A percentile compares a stretch with the other conserved stretches of the same genome.
Evolutionary conservation across 2,329 filamentous ascomycete species (phyloP).

Genomic region (Graphiopsis chlorocephala): DNA sequence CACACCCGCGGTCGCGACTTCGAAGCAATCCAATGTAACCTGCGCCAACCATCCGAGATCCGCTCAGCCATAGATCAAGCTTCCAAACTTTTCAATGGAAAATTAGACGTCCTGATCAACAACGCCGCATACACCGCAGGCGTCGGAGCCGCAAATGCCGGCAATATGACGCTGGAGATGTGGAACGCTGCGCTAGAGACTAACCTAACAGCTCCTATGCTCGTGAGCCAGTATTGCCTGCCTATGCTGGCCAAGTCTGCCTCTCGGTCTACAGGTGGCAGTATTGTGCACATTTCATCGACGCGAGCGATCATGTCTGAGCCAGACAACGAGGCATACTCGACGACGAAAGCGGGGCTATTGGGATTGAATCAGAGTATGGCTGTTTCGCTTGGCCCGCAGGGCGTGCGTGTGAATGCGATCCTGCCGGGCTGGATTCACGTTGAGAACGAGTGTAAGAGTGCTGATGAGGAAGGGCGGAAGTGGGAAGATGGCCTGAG

Average conservation of each 20-base stretch:
- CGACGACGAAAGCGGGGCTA: slow-evolving; percentile 51
- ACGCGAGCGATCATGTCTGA: slow-evolving; percentile 52
- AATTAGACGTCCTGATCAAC: slow-evolving; percentile 44
- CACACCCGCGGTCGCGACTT: slow-evolving; percentile 23
- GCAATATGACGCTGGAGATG: slow-evolving; percentile 37
- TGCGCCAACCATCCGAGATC: slow-evolving; percentile 33
- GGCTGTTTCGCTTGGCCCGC: slow-evolving; percentile 45
- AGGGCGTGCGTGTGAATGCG: slow-evolving; percentile 48
- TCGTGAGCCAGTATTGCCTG: slow-evolving; percentile 30
- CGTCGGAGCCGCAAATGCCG: slow-evolving; percentile 33
- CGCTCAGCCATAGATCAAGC: slow-evolving; percentile 31
- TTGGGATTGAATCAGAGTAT: slow-evolving; percentile 51
- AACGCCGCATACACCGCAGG: slow-evolving; percentile 42
- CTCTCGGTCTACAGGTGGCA: slow-evolving; percentile 22
- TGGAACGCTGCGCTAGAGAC: slow-evolving; percentile 39
- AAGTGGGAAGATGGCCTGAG: slow-evolving; percentile 49
- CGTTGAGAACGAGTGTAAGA: slow-evolving; percentile 44
- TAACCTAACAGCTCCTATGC: slow-evolving; percentile 39
- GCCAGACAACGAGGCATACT: slow-evolving; percentile 50
- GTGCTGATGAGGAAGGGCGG: slow-evolving; percentile 40
- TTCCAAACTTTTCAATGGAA: slow-evolving; percentile 34
- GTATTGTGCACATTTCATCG: slow-evolving; percentile 49
- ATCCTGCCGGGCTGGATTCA: slow-evolving; percentile 55
- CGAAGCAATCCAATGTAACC: slow-evolving; percentile 24
- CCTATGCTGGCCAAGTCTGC: slow-evolving; percentile 27